Base-by-base conservation (phyloP, 2,329 filamentous ascomycete species). In the Fusarium begoniae region DNA sequence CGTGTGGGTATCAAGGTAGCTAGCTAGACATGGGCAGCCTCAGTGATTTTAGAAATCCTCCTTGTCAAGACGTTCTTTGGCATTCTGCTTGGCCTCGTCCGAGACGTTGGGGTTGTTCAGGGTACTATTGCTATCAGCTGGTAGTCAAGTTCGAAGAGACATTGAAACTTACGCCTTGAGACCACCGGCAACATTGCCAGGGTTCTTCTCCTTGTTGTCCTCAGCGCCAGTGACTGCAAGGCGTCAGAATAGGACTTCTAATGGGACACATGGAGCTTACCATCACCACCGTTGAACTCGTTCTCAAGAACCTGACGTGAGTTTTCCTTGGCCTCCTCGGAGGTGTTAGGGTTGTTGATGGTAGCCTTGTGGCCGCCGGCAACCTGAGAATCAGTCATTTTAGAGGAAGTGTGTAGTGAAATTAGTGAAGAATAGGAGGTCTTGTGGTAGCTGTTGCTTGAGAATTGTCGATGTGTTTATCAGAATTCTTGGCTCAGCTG, bases 281-380 rank as follows among this genome's bases (percentile, higher is more conserved):
- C 80, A 57, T 84, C 78, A 6, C 82, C 82, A 8, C 83, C 83
- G 61, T 85, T 83, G 71, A 86, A 85, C 73, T 88, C 82, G 38
- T 87, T 83, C 35, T 89, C 83, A 59, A 90, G 85, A 14, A 89
- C 81, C 44, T 86, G 79, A 67, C 83, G 84, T 63, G 87, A 89
- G 81, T 89, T 84, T 78, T 89, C 78, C 84, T 90, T 90, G 66
- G 87, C 81, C 79, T 88, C 86, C 57, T 88, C 78, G 0, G 87
- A 89, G 62, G 84, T 85, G 79, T 89, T 88, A 73, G 88, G 87
- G 83, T 89, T 90, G 79, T 85, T 86, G 69, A 90, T 75, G 78
- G 85, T 88, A 66, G 88, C 88, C 84, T 90, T 90, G 85, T 90
- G 88, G 80, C 88, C 88, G 67, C 86, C 87, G 73, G 87, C 85